Evolutionary conservation across 2,329 filamentous ascomycete species (phyloP), one percentile per base, ranked within the genome.

Genomic region (Ophidiomyces ophidiicola): DNA sequence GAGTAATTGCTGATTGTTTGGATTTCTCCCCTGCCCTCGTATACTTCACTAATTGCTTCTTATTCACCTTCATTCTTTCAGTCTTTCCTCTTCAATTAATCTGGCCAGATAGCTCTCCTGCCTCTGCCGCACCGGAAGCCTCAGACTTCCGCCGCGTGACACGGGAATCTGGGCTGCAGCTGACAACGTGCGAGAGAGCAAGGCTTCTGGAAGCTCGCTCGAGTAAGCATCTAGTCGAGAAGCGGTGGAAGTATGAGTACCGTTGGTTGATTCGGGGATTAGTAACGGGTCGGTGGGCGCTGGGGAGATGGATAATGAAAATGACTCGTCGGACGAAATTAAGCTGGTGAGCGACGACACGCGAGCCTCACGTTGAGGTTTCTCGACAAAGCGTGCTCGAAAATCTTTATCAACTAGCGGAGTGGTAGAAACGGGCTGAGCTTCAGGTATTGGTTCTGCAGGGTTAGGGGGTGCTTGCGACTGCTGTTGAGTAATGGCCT

Each of bases 351-450:
- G 18, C 32, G 49, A 46, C 5, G 46, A 45, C 6, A 42, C 32
- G 24, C 39, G 46, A 14, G 50, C 47, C 29, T 53, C 50, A 11
- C 48, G 48, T 11, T 43, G 44, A 17, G 48, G 42, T 36, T 48
- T 51, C 44, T 63, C 55, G 5, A 53, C 55, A 39, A 63, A 64
- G 19, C 51, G 53, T 5, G 50, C 44, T 3, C 61, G 57, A 42
- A 64, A 64, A 32, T 56, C 53, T 20, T 52, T 56, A 11, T 59
- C 54, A 7, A 63, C 58, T 2, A 64, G 51, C n/a, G 52, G 44
- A 15, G 32, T 32, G 5, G 34, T 36, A 5, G 43, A 35, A 4
- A 30, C 17, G 12, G 39, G 39, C 11, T 33, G 21, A n/a, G 12
- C n/a, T n/a, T n/a, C 17, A n/a, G 37, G 17, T n/a, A 32, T 39